Percentiles rank a stretch among this genome's conserved stretches.
These are phyloP conservation scores for Cutaneotrichosporon cavernicola DNA, from an alignment of 1,284 basidiomycete genomes.

Conservation along the genomic window DNA sequence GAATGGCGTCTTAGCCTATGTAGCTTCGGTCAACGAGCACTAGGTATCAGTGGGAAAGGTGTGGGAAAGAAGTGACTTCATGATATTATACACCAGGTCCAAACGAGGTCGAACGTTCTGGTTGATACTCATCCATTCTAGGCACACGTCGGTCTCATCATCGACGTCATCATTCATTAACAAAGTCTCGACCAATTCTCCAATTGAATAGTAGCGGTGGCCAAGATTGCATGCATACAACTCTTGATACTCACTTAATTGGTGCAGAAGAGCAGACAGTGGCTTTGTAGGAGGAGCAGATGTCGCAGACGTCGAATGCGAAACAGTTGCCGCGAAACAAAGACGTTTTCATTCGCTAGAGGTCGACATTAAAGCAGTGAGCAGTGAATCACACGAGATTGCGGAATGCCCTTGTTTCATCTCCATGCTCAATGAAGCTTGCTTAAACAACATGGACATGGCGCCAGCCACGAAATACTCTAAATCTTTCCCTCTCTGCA, in stretches of 20 bases:
- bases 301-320: not conserved
- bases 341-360: not conserved
- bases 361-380: not conserved
- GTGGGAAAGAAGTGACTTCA: not conserved
- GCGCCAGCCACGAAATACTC: too few relatives aligned
- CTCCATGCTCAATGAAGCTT: too few relatives aligned
- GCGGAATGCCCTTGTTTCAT: not conserved
- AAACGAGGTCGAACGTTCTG: conserved; percentile 3
- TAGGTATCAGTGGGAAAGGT: not conserved
- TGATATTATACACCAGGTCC: too few relatives aligned
- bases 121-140: not conserved
- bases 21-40: not conserved
- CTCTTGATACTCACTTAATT: not conserved
- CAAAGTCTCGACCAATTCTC: not conserved
- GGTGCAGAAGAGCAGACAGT: not conserved
- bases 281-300: not conserved
- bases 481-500: too few relatives aligned
- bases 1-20: not conserved
- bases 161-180: not conserved
- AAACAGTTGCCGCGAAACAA: not conserved
- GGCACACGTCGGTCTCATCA: not conserved
- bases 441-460: too few relatives aligned
- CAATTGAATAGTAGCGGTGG: not conserved
- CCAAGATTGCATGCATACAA: not conserved
- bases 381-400: not conserved